phyloP scores from a whole-genome alignment of 2,329 filamentous ascomycete species.

The Coniella vitis region DNA sequence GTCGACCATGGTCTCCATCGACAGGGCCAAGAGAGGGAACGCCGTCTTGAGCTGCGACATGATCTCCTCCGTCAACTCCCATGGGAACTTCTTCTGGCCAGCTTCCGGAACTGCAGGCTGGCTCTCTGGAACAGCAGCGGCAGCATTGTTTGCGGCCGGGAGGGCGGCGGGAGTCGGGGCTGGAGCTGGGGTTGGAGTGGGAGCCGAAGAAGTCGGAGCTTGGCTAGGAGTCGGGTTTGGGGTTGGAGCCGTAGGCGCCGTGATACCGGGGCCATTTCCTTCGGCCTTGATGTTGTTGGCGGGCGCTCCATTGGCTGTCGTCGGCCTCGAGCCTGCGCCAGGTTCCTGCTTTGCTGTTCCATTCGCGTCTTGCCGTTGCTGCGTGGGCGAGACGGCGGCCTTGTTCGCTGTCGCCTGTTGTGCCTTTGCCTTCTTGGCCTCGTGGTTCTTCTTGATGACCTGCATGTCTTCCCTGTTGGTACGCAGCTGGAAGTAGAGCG shows the following conservation, averaged over 20 bases:
- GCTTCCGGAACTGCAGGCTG: slow-evolving; percentile 24
- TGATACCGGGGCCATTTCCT: no score
- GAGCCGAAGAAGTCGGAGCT: no score
- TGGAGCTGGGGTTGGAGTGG: not conserved
- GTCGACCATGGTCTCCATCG: slow-evolving; percentile 99
- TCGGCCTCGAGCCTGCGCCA: slow-evolving; percentile 35
- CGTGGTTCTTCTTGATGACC: slow-evolving; percentile 83
- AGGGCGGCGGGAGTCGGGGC: slow-evolving; percentile 9
- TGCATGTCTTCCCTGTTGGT: slow-evolving; percentile 93
- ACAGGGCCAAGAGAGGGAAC: slow-evolving; percentile 88
- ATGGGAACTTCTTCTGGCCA: slow-evolving; percentile 68
- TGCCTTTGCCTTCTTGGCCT: slow-evolving; percentile 56
- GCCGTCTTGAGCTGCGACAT: slow-evolving; percentile 94
- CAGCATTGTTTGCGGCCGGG: slow-evolving; percentile 11
- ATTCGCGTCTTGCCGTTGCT: slow-evolving; percentile 46
- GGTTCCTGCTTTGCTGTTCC: slow-evolving; percentile 26
- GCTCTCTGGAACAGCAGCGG: slow-evolving; percentile 16
- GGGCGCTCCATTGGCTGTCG: slow-evolving; percentile 43
- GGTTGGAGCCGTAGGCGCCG: slow-evolving; percentile 19
- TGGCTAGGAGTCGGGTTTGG: not conserved
- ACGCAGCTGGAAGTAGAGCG: slow-evolving; percentile 89
- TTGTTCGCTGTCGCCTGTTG: slow-evolving; percentile 40
- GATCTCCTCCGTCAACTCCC: slow-evolving; percentile 95
- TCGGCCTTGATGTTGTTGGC: slow-evolving; percentile 38
- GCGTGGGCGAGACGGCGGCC: slow-evolving; percentile 39